phyloP scores from a whole-genome alignment of 257 asterid species.

The Solanum appendiculatum region DNA sequence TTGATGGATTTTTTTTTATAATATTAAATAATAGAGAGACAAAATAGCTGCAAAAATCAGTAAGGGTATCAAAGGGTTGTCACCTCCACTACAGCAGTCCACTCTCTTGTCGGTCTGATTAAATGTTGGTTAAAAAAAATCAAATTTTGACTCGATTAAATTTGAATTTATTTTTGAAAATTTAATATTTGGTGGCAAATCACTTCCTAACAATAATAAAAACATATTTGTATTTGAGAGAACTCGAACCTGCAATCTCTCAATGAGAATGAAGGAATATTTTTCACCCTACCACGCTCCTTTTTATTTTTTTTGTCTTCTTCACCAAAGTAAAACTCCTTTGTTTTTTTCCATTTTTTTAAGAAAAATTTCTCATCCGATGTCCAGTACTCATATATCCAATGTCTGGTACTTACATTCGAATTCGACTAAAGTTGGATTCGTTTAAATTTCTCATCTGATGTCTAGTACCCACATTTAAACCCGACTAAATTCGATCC shows the following conservation, averaged over 20 bases:
- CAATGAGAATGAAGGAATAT: background rate
- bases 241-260: background rate
- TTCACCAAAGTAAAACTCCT: background rate
- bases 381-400: too few species aligned
- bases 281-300: background rate
- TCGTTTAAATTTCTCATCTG: too few species aligned
- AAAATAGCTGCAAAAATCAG: conserved; percentile 9
- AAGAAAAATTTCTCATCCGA: background rate
- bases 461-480: too few species aligned
- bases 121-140: background rate
- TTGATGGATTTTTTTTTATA: background rate
- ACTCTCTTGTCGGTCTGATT: conserved; percentile 19
- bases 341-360: background rate
- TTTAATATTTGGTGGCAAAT: background rate
- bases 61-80: conserved; percentile 23
- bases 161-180: background rate
- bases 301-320: too few species aligned
- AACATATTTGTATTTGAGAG: background rate
- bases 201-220: background rate
- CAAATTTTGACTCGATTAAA: background rate
- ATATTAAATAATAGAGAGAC: background rate
- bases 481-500: fast-evolving
- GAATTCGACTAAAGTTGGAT: fast-evolving
- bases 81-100: conserved; percentile 22
- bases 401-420: too few species aligned